Base-by-base conservation (phyloP, 805 yeast species). In the Starmerella apis region DNA sequence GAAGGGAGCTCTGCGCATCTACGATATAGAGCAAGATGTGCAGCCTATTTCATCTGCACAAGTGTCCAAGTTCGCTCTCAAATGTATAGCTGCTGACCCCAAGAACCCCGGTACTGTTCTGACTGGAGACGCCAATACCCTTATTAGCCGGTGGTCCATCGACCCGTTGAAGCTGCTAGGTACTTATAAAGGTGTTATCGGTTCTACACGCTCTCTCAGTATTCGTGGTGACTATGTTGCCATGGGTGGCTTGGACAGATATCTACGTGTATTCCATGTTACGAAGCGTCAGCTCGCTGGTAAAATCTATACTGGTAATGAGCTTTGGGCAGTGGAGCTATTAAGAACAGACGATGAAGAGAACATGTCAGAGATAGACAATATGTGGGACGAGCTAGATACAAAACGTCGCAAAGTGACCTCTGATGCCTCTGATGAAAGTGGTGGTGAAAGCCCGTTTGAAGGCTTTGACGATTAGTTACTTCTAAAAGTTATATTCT, bases 171-270 rank as follows among this genome's bases (percentile, higher is more conserved):
- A 69, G 43, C 62, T 82, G 23, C 59, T 80, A 11, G 92, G 88
- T 1, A 83, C 85, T 61, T 85, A 71, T 62, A 77, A 80, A 33
- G 95, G 92, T 20, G 78, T 86, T 10, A 81, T 80, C 22, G 88
- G 94, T 51, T 81, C 87, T 1, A 79, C 83, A 41, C 72, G 71
- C 50, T 67, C 75, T 2, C 19, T 60, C 4, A 37, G 53, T 14
- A 16, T 27, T 10, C 54, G 55, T 27, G 60, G 57, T 13, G 36
- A 32, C 9, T 61, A 81, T 25, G 60, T 88, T 7, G 79, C 80
- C 2, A 72, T 85, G 18, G 96, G 94, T 39, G 94, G 96, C 0
- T 73, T 88, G 20, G 98, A 92, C 62, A 74, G 95, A 60, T 90
- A 86, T 60, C 71, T 86, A 24, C 75, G 96, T 51, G 85, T 84